phyloP scores from a whole-genome alignment of 2,329 filamentous ascomycete species.

The Keithomyces neogunnii region DNA sequence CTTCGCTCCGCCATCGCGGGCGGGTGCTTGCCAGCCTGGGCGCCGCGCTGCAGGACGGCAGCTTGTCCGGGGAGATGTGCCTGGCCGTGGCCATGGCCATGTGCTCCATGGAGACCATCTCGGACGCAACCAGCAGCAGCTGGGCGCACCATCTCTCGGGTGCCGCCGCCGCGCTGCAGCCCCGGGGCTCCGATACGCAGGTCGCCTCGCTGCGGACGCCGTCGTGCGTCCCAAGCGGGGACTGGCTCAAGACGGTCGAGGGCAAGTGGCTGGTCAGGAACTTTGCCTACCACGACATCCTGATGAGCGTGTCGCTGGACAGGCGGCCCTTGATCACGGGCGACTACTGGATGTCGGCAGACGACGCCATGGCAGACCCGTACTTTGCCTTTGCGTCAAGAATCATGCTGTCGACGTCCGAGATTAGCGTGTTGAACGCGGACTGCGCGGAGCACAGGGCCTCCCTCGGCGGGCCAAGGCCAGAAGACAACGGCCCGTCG shows the following conservation, averaged over 20 bases:
- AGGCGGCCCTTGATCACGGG: conserved; percentile 3
- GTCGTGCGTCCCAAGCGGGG: neutral
- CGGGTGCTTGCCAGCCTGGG: conserved; percentile 8
- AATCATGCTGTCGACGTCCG: conserved; percentile 4
- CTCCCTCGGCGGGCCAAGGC: too few relatives aligned
- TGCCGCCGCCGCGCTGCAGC: conserved; percentile 7
- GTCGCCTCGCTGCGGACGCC: neutral
- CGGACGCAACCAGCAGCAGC: conserved; percentile 8
- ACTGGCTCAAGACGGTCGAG: conserved; percentile 7
- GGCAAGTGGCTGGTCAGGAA: conserved; percentile 13
- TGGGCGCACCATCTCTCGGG: conserved; percentile 14
- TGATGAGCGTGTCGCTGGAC: conserved; percentile 9
- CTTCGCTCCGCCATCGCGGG: conserved; percentile 11
- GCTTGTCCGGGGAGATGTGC: conserved; percentile 11
- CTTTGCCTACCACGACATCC: conserved; percentile 8
- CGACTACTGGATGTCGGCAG: conserved; percentile 8
- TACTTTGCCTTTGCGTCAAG: conserved; percentile 9
- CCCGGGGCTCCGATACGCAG: neutral
- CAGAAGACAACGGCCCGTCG: neutral
- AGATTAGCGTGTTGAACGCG: conserved; percentile 6
- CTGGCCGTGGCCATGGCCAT: conserved; percentile 14
- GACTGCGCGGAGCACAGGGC: neutral
- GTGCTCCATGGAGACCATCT: conserved; percentile 15
- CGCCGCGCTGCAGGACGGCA: conserved; percentile 6
- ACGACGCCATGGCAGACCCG: conserved; percentile 4